Evolutionary conservation across 495 filamentous ascomycete species (phyloP), one percentile per base, ranked within the genome.

Genomic region (Amniculicola lignicola): DNA sequence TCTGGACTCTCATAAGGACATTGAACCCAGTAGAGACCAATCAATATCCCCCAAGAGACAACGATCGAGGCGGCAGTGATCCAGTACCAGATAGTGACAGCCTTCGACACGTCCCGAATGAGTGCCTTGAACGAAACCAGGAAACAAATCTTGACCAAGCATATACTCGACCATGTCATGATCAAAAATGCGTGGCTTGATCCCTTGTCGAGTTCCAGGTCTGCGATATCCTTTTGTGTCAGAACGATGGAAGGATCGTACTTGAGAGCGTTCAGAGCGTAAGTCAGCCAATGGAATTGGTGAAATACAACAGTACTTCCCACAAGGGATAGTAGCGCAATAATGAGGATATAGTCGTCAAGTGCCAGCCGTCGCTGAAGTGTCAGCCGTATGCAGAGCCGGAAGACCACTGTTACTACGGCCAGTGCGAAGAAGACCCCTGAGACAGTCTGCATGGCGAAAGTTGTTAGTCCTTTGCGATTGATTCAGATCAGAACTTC

Each of bases 281-380:
- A 45, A 7, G 25, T 45, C 7, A 45, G 41, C 6, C 18, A 18
- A 16, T 5, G 21, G 41, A 45, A 45, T 5, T 16, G 12, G 18
- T 23, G 25, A 4, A 45, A 4, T 9, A 45, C 18, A 16, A 27
- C 22, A 4, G 41, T 45, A 9, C 7, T 22, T 7, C 16, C 41
- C 11, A 45, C 16, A 5, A 45, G 22, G 5, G 16, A 6, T 4
- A 9, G 4, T 6, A 16, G 10, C 11, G 16, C 22, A 16, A 45
- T 23, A 22, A 45, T 22, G 15, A 45, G 41, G 5, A 45, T 5
- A 18, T 45, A 45, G 22, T 45, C 41, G 22, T 45, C 41, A 10
- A 25, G 4, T 15, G 6, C 21, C 18, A 45, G 22, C 9, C 16
- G 5, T 22, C 22, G 41, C 22, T 22, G 41, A 16, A 45, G 21